Evolutionary conservation across 345 rosid species (phyloP).

Genomic region (Pseudoturritis turrita): DNA sequence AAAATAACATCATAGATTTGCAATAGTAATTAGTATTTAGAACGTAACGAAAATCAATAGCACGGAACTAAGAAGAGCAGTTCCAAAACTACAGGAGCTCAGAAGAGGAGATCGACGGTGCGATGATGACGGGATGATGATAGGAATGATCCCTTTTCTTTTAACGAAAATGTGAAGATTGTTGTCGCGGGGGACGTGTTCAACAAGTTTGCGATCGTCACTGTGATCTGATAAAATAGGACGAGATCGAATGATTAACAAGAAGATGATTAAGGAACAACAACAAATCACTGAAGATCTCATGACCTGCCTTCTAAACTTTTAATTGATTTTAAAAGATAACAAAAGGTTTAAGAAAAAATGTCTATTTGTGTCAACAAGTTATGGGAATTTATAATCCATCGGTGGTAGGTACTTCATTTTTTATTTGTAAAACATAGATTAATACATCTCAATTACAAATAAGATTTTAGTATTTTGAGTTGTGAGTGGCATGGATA

Average conservation of each 20-base stretch:
- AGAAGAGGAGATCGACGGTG: background rate
- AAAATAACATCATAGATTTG: background rate
- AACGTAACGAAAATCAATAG: background rate
- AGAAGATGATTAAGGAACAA: background rate
- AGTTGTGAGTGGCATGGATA: constrained; percentile 12
- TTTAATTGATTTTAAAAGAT: no score
- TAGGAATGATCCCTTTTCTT: constrained; percentile 12
- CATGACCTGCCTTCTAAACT: background rate
- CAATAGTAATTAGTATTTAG: background rate
- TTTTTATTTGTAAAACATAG: background rate
- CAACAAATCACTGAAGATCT: background rate
- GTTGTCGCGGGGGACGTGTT: background rate
- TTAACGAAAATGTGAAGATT: constrained; percentile 5
- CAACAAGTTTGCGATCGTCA: background rate
- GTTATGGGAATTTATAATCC: background rate
- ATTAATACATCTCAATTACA: background rate
- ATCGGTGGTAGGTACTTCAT: background rate
- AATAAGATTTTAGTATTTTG: background rate
- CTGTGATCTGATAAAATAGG: background rate
- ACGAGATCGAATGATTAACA: background rate
- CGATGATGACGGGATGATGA: constrained; percentile 9
- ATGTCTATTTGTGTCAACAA: background rate
- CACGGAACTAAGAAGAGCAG: background rate
- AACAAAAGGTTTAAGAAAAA: background rate
- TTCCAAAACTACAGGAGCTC: background rate